phyloP scores from a whole-genome alignment of 768 basidiomycete genomes.

The Leccinum obscurum region DNA sequence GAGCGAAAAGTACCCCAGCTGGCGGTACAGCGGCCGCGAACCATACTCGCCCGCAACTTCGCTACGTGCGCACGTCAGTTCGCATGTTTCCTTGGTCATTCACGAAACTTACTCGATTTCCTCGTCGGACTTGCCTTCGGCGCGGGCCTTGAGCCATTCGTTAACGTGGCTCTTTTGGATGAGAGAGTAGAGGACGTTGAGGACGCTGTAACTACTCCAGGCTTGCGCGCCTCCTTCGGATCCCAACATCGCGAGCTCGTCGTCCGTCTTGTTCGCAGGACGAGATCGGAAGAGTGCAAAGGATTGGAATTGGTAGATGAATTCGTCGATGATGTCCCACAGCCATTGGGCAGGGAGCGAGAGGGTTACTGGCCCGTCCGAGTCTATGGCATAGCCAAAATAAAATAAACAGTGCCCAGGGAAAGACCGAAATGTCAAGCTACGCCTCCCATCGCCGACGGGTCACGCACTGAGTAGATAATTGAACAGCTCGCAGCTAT shows the following conservation, averaged over 20 bases:
- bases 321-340: slow-evolving; percentile 97
- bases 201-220: slow-evolving; percentile 97
- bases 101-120: slow-evolving; percentile 70
- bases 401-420: not conserved
- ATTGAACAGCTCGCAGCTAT: slow-evolving; percentile 98
- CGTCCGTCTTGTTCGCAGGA: slow-evolving; percentile 81
- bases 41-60: slow-evolving; percentile 93
- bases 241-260: slow-evolving; percentile 80
- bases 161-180: slow-evolving; percentile 97
- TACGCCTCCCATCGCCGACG: not conserved
- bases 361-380: slow-evolving; percentile 87
- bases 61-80: slow-evolving; percentile 38
- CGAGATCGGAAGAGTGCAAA: slow-evolving; percentile 93
- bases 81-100: not conserved
- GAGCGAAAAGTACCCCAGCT: slow-evolving; percentile 96
- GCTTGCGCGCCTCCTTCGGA: slow-evolving; percentile 78
- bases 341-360: slow-evolving; percentile 97
- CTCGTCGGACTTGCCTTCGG: slow-evolving; percentile 75
- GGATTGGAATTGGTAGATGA: slow-evolving; percentile 97
- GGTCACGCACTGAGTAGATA: slow-evolving; percentile 78
- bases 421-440: not conserved
- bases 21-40: slow-evolving; percentile 83
- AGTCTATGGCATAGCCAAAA: slow-evolving; percentile 54
- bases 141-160: slow-evolving; percentile 84
- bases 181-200: slow-evolving; percentile 98